Evolutionary conservation across 2,329 filamentous ascomycete genomes (phyloP).

Genomic region (Diplodia sapinea): DNA sequence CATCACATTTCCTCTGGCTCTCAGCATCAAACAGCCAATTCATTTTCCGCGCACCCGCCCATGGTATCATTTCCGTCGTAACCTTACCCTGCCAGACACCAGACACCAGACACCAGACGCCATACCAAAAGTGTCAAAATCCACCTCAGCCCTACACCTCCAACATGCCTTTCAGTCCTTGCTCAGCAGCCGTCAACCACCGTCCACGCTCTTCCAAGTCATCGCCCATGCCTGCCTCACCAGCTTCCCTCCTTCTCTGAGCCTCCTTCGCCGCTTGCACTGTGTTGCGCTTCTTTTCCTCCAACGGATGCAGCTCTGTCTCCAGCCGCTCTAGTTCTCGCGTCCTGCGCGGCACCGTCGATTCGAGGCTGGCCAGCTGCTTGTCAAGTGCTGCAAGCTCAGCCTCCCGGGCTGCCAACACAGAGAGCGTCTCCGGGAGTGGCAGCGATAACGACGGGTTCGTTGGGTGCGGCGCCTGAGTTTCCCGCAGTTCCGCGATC

Average conservation of each 20-base stretch:
- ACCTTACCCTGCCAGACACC: slow-evolving; percentile 12
- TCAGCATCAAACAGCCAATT: background rate
- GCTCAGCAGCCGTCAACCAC: slow-evolving; percentile 76
- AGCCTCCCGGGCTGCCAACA: slow-evolving; percentile 50
- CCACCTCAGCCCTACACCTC: slow-evolving; percentile 43
- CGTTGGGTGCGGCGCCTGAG: slow-evolving; percentile 44
- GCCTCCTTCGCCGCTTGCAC: slow-evolving; percentile 74
- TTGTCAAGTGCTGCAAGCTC: slow-evolving; percentile 51
- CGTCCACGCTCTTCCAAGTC: slow-evolving; percentile 76
- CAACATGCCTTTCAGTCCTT: slow-evolving; percentile 66
- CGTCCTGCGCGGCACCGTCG: slow-evolving; percentile 67
- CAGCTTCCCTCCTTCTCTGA: slow-evolving; percentile 67
- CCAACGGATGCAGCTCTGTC: slow-evolving; percentile 71
- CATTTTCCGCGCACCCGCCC: slow-evolving; percentile 4
- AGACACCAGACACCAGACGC: slow-evolving; percentile 10
- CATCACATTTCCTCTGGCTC: no score
- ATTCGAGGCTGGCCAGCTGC: slow-evolving; percentile 59
- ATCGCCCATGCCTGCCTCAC: slow-evolving; percentile 69
- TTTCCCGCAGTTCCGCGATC: slow-evolving; percentile 54
- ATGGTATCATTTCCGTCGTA: slow-evolving; percentile 25
- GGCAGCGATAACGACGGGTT: slow-evolving; percentile 52
- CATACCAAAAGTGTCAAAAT: background rate
- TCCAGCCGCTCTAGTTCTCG: slow-evolving; percentile 71
- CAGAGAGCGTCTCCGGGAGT: slow-evolving; percentile 50
- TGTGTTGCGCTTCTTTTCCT: slow-evolving; percentile 69